Percentiles rank a stretch among this genome's conserved stretches.
Evolutionary conservation across 768 basidiomycete genomes (phyloP).

Genomic region (Leucosporidium creatinivorum): DNA sequence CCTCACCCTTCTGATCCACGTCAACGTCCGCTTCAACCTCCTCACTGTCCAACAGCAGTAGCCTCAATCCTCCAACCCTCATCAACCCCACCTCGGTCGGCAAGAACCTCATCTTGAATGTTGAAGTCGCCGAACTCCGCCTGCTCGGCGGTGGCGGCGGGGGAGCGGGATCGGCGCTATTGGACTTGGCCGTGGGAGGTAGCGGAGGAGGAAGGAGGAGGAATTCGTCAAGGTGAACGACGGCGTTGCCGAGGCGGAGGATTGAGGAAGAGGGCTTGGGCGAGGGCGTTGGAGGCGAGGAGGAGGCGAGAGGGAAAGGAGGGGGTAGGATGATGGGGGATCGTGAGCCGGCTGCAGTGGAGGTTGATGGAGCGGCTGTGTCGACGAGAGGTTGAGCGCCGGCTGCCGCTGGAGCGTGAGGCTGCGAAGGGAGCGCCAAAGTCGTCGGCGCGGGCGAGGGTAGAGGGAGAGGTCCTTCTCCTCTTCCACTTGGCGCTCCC

Average conservation of each 20-base stretch:
- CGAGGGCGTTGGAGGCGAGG: background rate
- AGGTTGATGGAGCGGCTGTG: background rate
- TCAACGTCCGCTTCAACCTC: background rate
- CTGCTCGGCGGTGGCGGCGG: background rate
- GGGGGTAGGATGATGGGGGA: background rate
- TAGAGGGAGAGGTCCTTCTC: background rate
- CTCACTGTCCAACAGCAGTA: background rate
- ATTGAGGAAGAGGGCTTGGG: background rate
- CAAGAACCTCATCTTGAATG: conserved; percentile 1
- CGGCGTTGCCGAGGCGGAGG: background rate
- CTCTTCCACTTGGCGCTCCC: too few relatives aligned
- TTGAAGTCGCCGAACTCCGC: background rate
- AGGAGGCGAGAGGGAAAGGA: background rate
- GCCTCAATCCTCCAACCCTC: conserved; percentile 1
- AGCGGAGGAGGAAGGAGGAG: background rate
- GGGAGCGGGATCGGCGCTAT: background rate
- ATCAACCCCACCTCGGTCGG: background rate
- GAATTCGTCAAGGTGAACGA: background rate
- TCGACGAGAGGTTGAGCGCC: background rate
- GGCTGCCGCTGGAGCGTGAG: too few relatives aligned
- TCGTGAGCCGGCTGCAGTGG: background rate
- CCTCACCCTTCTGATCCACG: background rate
- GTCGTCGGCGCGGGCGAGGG: background rate
- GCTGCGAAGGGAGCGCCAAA: background rate
- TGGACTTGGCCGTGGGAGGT: background rate